These are phyloP conservation scores for Ogataea paradorogensis DNA, from an alignment of 805 yeast genomes.

Conservation along the genomic window DNA sequence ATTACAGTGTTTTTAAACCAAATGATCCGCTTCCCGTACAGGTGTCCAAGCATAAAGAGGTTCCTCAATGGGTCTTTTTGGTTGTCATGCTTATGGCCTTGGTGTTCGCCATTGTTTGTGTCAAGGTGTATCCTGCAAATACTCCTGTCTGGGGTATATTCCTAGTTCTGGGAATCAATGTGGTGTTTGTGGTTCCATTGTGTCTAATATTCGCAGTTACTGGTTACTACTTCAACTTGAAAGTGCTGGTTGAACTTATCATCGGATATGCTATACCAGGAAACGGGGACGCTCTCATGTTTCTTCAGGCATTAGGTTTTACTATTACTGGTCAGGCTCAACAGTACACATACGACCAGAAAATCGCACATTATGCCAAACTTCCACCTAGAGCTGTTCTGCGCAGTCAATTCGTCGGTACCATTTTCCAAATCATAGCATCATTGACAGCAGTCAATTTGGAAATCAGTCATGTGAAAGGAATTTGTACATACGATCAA, in stretches of 20 bases:
- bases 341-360: conserved; percentile 52
- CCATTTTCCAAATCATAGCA: conserved; percentile 43
- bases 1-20: conserved; percentile 29
- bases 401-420: conserved; percentile 45
- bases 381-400: conserved; percentile 62
- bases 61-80: conserved; percentile 72
- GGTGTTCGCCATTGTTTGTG: conserved; percentile 38
- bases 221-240: conserved; percentile 55
- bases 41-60: conserved; percentile 60
- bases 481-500: conserved; percentile 44
- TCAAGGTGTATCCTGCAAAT: conserved; percentile 44
- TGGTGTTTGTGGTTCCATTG: conserved; percentile 57
- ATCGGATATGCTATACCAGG: conserved; percentile 67
- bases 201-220: conserved; percentile 63
- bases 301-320: conserved; percentile 58
- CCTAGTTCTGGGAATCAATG: conserved; percentile 53
- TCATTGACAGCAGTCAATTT: conserved; percentile 41
- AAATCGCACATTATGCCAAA: conserved; percentile 62
- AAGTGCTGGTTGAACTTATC: conserved; percentile 61
- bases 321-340: conserved; percentile 54
- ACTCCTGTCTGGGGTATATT: conserved; percentile 64
- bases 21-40: conserved; percentile 36
- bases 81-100: conserved; percentile 45
- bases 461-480: conserved; percentile 36
- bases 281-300: conserved; percentile 57